Base-by-base conservation (phyloP, 1,139 yeast genomes). In the Saccharomyces hybrid region DNA sequence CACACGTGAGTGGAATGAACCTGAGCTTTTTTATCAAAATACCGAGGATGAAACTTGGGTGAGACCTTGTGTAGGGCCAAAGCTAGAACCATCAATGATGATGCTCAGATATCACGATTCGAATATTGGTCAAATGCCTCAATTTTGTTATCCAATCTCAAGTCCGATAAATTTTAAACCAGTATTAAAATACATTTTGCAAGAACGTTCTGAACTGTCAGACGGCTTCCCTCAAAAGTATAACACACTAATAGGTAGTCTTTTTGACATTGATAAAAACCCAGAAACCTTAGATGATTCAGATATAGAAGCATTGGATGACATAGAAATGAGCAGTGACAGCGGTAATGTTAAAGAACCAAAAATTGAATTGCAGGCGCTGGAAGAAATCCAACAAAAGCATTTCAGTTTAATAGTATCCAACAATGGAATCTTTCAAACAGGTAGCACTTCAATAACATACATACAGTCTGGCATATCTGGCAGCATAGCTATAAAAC, bases 271-370 rank as follows among this genome's bases (percentile, higher is more conserved):
- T 13, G 51, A n/a, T 16, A 51, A 49, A 14, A 55, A 60, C 31
- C 54, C 58, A 2, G 60, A 58, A 25, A 57, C 59, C 2, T 47
- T 60, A 38, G 59, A 60, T 47, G 65, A 62, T 51, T 54, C 61
- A 2, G 62, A 60, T 54, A 49, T 62, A 23, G 64, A 62, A 26
- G 50, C 52, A 31, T 25, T 62, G 16, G 52, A 57, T 34, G 51
- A 46, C 29, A 27, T 8, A 25, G 25, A 13, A 38, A 38, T 38
- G 7, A 19, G 25, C 26, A 11, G 7, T 38, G 25, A 19, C 7
- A 38, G 44, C 8, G 44, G n/a, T n/a, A 16, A 32, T 7, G 14
- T 7, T n/a, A 13, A 38, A 19, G 44, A 38, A 9, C 7, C 25
- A 9, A 11, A 6, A 38, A 38, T 38, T 38, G 44, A 38, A 19